Base-by-base conservation (phyloP, 2,329 filamentous ascomycete genomes). In the Cordyceps farinosa region DNA sequence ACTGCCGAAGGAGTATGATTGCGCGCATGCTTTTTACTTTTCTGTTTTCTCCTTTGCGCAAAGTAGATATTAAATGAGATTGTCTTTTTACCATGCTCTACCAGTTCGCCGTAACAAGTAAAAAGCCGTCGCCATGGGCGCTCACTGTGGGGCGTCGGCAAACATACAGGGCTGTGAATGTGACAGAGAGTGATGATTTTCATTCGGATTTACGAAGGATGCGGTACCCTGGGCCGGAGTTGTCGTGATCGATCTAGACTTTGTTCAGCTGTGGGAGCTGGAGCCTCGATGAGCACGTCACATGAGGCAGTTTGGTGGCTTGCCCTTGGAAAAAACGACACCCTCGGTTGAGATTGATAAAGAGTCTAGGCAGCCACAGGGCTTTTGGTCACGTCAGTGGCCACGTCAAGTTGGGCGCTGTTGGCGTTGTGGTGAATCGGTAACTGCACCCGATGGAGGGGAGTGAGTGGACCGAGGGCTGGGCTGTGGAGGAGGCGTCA, bases 391-490 rank as follows among this genome's bases (percentile, higher is more conserved):
- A 51, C 44, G 56, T 11, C 44, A 59, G 29, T 15, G 10, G 44
- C 15, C 55, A 50, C 34, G 55, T 57, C 30, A 36, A 57, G 17
- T 38, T 10, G 36, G 47, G 15, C 22, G 17, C 30, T 9, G 9
- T n/a, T 5, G 7, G 7, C n/a, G 30, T 32, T 42, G 27, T 17
- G 11, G 8, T 51, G 13, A 44, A 30, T 29, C 57, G 57, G 57
- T n/a, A 61, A 40, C 48, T 44, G 57, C 57, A 61, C 57, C 57
- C 57, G 55, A 38, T 30, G 47, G 30, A n/a, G 29, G 27, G 29
- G 8, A 10, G 57, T 45, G 57, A 45, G 47, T 8, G 29, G 10
- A 22, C 22, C 22, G 22, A 22, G 22, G 22, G 22, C 34, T n/a
- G 22, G 22, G 22, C 22, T 42, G 54, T 36, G 54, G 40, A 57